Conservation (phyloP, 495 filamentous ascomycete species). For the Annulohypoxylon moriforme region DNA sequence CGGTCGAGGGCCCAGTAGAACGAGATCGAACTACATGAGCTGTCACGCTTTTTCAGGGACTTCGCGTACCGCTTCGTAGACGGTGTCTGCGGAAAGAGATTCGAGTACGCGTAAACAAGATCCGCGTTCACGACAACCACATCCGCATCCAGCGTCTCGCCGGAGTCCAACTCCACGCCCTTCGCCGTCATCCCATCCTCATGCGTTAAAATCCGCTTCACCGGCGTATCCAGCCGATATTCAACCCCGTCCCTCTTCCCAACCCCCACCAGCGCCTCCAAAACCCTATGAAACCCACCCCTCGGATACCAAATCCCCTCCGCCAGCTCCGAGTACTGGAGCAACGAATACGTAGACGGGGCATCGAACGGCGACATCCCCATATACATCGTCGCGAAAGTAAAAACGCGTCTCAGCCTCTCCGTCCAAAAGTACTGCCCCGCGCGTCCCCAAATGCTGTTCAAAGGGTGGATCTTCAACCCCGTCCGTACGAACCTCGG, state of each 20-base stretch:
- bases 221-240: conserved; percentile 66
- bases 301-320: conserved; percentile 80
- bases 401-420: conserved; percentile 72
- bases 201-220: conserved; percentile 60
- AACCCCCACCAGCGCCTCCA: conserved; percentile 66
- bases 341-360: conserved; percentile 74
- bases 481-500: conserved; percentile 63
- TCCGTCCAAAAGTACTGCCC: conserved; percentile 73
- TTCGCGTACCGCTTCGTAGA: conserved; percentile 52
- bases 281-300: conserved; percentile 72
- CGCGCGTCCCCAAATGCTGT: conserved; percentile 70
- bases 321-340: conserved; percentile 77
- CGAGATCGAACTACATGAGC: conserved; percentile 76
- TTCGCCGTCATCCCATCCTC: conserved; percentile 58
- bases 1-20: conserved; percentile 76
- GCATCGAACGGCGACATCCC: conserved; percentile 80
- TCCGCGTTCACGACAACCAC: conserved; percentile 75
- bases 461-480: conserved; percentile 70
- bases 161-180: conserved; percentile 65
- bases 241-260: conserved; percentile 66
- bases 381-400: conserved; percentile 82
- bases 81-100: conserved; percentile 61
- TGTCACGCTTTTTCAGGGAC: conserved; percentile 58
- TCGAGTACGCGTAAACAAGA: conserved; percentile 75
- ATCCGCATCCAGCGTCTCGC: conserved; percentile 66